These are phyloP conservation scores for Fraxinus dipetala DNA, from an alignment of 305 asterid genomes.

Conservation along the genomic window DNA sequence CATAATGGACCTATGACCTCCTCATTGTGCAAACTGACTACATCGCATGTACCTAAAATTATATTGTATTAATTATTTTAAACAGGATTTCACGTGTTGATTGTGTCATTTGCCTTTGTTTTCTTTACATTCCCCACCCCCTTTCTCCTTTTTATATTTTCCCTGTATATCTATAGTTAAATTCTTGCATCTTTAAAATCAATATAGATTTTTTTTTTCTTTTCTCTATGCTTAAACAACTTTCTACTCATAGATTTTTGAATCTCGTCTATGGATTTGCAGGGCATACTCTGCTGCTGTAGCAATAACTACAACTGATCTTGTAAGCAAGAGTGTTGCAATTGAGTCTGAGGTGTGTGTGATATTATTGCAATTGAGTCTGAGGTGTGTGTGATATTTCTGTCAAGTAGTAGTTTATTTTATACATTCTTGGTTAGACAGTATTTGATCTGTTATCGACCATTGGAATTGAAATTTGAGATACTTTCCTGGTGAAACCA, in stretches of 20 bases:
- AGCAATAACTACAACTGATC: slow-evolving; percentile 97
- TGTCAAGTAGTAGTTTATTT: neutral
- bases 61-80: neutral
- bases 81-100: slow-evolving; percentile 16
- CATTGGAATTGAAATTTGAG: slow-evolving; percentile 12
- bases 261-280: slow-evolving; percentile 28
- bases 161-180: neutral
- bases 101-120: neutral
- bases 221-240: neutral
- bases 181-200: neutral
- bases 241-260: slow-evolving; percentile 19
- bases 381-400: slow-evolving; percentile 45
- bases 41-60: neutral
- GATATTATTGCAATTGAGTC: slow-evolving; percentile 63
- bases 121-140: neutral
- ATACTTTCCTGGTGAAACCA: slow-evolving; percentile 14
- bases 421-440: neutral
- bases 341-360: slow-evolving; percentile 68
- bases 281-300: slow-evolving; percentile 93
- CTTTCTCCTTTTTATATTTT: neutral
- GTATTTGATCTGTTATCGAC: neutral
- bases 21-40: slow-evolving; percentile 10
- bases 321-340: slow-evolving; percentile 92
- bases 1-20: slow-evolving; percentile 15
- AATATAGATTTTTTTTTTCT: neutral